Evolutionary conservation across 495 filamentous ascomycete species (phyloP).

Genomic region (Hypoxylon crocopeplum): DNA sequence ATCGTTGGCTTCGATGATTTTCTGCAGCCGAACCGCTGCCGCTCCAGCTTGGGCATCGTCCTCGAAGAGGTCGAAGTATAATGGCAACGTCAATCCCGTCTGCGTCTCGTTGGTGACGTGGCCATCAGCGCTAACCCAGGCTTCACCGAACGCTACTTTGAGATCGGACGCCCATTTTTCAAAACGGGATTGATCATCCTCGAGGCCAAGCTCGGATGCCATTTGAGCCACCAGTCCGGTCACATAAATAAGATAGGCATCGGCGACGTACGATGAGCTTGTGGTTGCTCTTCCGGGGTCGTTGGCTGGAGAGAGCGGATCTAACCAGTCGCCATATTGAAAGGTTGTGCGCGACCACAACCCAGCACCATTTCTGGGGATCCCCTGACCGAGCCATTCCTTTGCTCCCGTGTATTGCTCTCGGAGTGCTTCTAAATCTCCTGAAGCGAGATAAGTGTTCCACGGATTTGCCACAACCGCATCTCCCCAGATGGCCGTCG

Average conservation of each 20-base stretch:
- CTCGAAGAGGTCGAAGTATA: constrained; percentile 51
- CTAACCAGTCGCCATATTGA: constrained; percentile 62
- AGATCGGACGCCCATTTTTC: constrained; percentile 34
- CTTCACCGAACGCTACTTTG: constrained; percentile 46
- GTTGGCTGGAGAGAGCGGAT: constrained; percentile 55
- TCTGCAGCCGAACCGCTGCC: constrained; percentile 45
- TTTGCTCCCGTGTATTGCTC: constrained; percentile 54
- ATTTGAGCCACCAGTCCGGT: constrained; percentile 45
- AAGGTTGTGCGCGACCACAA: constrained; percentile 49
- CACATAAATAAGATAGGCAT: constrained; percentile 60
- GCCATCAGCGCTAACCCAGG: constrained; percentile 51
- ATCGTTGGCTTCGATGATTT: constrained; percentile 47
- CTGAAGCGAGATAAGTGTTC: constrained; percentile 50
- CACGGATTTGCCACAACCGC: constrained; percentile 53
- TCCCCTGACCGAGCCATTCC: constrained; percentile 56
- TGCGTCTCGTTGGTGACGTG: constrained; percentile 55
- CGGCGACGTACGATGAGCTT: constrained; percentile 51
- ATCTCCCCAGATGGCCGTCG: constrained; percentile 55
- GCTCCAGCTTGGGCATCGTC: not conserved
- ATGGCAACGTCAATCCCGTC: constrained; percentile 52
- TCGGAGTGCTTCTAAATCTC: constrained; percentile 49
- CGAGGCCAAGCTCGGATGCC: constrained; percentile 40
- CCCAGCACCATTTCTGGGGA: constrained; percentile 47
- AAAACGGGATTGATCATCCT: constrained; percentile 41
- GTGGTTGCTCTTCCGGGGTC: constrained; percentile 50